Base-by-base conservation (phyloP, 2,329 filamentous ascomycete species). In the Trichoderma koningiopsis region DNA sequence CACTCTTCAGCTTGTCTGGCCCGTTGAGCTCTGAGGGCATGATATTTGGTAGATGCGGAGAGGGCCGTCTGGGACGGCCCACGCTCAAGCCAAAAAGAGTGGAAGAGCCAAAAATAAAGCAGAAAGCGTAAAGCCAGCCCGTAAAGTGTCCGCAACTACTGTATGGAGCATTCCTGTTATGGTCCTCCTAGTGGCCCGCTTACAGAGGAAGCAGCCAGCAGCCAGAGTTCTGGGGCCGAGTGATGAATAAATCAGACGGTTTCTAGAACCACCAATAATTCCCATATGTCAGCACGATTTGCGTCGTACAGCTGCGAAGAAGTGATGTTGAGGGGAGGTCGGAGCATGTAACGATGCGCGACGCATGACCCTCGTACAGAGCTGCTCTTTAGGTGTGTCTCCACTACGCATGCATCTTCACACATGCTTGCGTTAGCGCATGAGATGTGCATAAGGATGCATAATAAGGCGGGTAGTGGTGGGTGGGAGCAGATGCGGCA, bases 281-380 rank as follows among this genome's bases (percentile, higher is more conserved):
- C 29, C 35, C 47, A 68, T 16, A 49, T 52, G 47, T 56, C 31
- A 63, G 47, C 47, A 53, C 31, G 22, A 24, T 10, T 19, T 43
- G 58, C 29, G 22, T 5, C 55, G 37, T 53, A 40, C 27, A 59
- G 40, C 37, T 60, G 47, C 24, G 29, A 31, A 43, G 37, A 49
- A 57, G 35, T 43, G 61, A 64, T 64, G 43, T 49, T 35, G 55
- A 68, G 65, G 65, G 52, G 49, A 58, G 43, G 52, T 58, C 29
- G 47, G 29, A 68, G 66, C 6, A n/a, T 63, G 58, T 16, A 61
- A 58, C 61, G 24, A 43, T 56, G 64, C 56, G 56, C 63, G 62
- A 55, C 63, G 57, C 63, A 70, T 70, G 68, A 68, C 68, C 62
- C 63, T 68, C 63, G 64, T 66, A 68, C 62, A 70, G 47, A 62